Evolutionary conservation across 1,139 yeast genomes (phyloP).

Genomic region (Casaregolazyma lundiana): DNA sequence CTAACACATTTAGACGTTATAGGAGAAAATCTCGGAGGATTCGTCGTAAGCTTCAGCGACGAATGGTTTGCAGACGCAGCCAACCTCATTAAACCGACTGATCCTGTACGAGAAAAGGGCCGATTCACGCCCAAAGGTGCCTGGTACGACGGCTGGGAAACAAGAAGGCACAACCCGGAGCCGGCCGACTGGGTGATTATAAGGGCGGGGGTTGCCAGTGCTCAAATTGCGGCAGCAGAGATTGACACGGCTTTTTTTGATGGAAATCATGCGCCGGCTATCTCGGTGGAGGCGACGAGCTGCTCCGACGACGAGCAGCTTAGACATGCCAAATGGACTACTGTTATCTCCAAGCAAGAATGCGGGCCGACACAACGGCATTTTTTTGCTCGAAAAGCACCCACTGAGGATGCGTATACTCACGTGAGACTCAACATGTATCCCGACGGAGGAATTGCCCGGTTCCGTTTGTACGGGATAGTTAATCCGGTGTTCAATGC

Average conservation of each 20-base stretch:
- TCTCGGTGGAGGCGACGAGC: slow-evolving; percentile 74
- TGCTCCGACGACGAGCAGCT: slow-evolving; percentile 27
- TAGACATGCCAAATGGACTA: slow-evolving; percentile 56
- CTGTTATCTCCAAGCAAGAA: slow-evolving; percentile 61
- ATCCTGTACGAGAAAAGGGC: slow-evolving; percentile 77
- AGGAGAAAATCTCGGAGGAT: slow-evolving; percentile 78
- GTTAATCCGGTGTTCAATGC: slow-evolving; percentile 63
- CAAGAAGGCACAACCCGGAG: slow-evolving; percentile 81
- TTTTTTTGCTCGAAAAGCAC: slow-evolving; percentile 58
- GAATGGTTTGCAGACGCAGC: slow-evolving; percentile 97
- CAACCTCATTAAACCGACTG: slow-evolving; percentile 73
- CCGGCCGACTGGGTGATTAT: slow-evolving; percentile 85
- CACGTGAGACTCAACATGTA: slow-evolving; percentile 84
- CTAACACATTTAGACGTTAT: slow-evolving; percentile 51
- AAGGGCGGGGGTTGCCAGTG: slow-evolving; percentile 79
- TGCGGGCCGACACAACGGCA: slow-evolving; percentile 89
- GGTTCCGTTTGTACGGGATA: slow-evolving; percentile 82
- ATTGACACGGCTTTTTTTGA: slow-evolving; percentile 89
- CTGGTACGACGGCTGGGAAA: slow-evolving; percentile 99
- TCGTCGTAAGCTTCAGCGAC: slow-evolving; percentile 64
- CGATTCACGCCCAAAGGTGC: slow-evolving; percentile 82
- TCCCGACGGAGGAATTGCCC: slow-evolving; percentile 94
- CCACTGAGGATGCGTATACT: slow-evolving; percentile 61
- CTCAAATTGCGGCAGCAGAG: slow-evolving; percentile 75
- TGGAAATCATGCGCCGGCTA: slow-evolving; percentile 91